These are phyloP conservation scores for Tricholoma bakamatsutake DNA, from an alignment of 768 basidiomycete genomes.

Conservation along the genomic window DNA sequence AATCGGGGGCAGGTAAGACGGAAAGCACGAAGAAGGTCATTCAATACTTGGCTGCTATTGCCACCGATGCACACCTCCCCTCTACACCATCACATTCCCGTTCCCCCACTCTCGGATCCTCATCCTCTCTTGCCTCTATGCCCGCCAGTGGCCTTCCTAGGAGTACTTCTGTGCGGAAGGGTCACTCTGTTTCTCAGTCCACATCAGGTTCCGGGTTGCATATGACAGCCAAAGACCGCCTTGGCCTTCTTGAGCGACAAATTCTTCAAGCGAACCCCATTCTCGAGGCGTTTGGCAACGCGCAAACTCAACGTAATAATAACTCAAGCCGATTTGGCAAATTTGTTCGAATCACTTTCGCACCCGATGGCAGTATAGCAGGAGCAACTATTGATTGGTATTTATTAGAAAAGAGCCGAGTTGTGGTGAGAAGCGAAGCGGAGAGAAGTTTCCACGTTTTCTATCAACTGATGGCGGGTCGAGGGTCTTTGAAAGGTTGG, in stretches of 20 bases:
- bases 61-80: constrained; percentile 66
- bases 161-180: constrained; percentile 53
- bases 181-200: constrained; percentile 40
- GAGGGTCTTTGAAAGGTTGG: constrained; percentile 62
- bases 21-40: constrained; percentile 99
- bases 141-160: constrained; percentile 67
- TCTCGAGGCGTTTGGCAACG: constrained; percentile 96
- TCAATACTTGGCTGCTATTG: constrained; percentile 97
- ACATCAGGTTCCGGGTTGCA: constrained; percentile 36
- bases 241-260: constrained; percentile 90
- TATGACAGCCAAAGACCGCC: constrained; percentile 61
- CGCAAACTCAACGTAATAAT: constrained; percentile 96
- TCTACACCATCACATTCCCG: constrained; percentile 57
- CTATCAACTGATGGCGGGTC: constrained; percentile 88
- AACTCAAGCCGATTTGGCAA: constrained; percentile 99
- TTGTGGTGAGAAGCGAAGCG: constrained; percentile 79
- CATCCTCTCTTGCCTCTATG: constrained; percentile 46
- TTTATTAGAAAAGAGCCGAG: constrained; percentile 93
- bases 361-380: constrained; percentile 88
- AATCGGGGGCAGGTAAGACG: constrained; percentile 98
- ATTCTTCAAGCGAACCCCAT: constrained; percentile 98
- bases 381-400: constrained; percentile 99
- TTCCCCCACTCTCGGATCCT: constrained; percentile 51
- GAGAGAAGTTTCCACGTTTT: constrained; percentile 97
- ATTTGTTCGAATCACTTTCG: constrained; percentile 94